A percentile compares a stretch with the other conserved stretches of the same genome.
Evolutionary conservation across 148 eudicot species (phyloP).

Genomic region (Persicaria tinctoria): DNA sequence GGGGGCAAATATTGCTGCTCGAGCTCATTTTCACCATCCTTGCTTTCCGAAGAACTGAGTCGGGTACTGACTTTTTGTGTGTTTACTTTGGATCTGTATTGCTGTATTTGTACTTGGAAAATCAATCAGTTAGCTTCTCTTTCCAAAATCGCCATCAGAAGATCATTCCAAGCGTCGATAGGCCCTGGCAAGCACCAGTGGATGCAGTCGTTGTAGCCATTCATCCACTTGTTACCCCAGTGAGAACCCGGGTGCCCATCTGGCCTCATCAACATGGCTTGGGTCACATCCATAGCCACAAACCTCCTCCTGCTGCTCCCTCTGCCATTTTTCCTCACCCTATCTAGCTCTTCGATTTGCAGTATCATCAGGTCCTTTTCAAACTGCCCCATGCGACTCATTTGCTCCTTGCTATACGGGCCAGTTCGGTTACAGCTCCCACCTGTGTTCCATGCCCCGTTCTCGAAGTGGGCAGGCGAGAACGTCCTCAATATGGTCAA

Average conservation of each 20-base stretch:
- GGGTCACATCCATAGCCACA: constrained; percentile 51
- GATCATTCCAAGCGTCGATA: constrained; percentile 64
- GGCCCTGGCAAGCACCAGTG: constrained; percentile 96
- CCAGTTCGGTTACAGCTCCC: constrained; percentile 50
- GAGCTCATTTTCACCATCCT: no score
- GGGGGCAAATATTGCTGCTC: no score
- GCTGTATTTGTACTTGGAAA: no score
- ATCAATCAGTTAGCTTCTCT: constrained; percentile 13
- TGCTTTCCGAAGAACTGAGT: no score
- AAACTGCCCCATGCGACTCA: neutral
- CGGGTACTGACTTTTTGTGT: no score
- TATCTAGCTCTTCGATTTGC: constrained; percentile 48
- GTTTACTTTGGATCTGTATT: no score
- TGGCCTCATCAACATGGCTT: constrained; percentile 48
- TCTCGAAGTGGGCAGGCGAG: constrained; percentile 70
- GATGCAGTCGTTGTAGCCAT: constrained; percentile 63
- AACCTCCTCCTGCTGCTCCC: constrained; percentile 26
- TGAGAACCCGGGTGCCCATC: constrained; percentile 60
- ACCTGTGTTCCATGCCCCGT: constrained; percentile 58
- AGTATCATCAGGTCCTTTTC: constrained; percentile 31
- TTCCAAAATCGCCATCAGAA: constrained; percentile 41
- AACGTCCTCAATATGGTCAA: constrained; percentile 56
- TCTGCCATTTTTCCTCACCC: constrained; percentile 19
- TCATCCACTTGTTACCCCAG: constrained; percentile 59
- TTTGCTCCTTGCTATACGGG: constrained; percentile 24